These are phyloP conservation scores for Astragalus glycyphyllos DNA, from an alignment of 306 rosid genomes.

Conservation along the genomic window DNA sequence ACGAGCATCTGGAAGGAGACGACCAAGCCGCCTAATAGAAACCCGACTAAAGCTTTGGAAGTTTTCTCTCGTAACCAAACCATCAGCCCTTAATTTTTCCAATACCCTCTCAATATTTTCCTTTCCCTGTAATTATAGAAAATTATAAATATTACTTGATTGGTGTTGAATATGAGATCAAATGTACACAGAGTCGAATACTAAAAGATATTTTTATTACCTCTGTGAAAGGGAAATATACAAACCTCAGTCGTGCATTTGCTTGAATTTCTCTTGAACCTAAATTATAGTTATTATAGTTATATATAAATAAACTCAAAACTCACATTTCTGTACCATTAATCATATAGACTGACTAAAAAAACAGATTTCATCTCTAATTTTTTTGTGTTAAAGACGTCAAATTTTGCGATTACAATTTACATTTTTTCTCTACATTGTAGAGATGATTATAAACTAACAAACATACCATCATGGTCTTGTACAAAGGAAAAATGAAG, in stretches of 20 bases:
- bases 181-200: background rate
- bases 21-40: slow-evolving; percentile 74
- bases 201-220: slow-evolving; percentile 38
- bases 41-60: slow-evolving; percentile 60
- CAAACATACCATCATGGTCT: slow-evolving; percentile 10
- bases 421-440: no score
- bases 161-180: background rate
- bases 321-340: slow-evolving; percentile 9
- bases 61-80: slow-evolving; percentile 42
- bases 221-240: slow-evolving; percentile 61
- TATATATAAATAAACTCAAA: slow-evolving; percentile 22
- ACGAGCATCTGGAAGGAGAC: slow-evolving; percentile 72
- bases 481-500: slow-evolving; percentile 46
- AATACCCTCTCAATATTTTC: slow-evolving; percentile 60
- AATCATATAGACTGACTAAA: background rate
- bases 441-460: background rate
- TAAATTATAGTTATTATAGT: slow-evolving; percentile 31
- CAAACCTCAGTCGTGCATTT: slow-evolving; percentile 64
- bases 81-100: slow-evolving; percentile 51
- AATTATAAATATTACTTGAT: background rate
- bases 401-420: no score
- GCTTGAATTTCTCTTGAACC: slow-evolving; percentile 54
- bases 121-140: slow-evolving; percentile 54
- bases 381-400: no score
- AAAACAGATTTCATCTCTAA: no score